These are phyloP conservation scores for Rosa hybrid DNA, from an alignment of 331 rosid genomes.

Conservation along the genomic window DNA sequence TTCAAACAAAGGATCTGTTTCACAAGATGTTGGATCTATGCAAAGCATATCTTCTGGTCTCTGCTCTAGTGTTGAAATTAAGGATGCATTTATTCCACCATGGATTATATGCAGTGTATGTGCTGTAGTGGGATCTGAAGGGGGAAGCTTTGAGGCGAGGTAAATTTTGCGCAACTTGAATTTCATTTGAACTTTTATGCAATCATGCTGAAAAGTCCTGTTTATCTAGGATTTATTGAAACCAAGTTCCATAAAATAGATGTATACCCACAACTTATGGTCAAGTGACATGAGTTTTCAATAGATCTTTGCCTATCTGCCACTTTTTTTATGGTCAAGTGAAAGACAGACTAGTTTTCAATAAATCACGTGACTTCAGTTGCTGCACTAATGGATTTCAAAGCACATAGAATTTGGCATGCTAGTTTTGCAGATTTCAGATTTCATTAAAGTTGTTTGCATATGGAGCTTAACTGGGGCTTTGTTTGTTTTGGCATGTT, in stretches of 20 bases:
- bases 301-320: not conserved
- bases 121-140: slow-evolving; percentile 60
- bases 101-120: slow-evolving; percentile 69
- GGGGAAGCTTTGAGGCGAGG: slow-evolving; percentile 86
- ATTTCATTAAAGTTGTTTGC: not conserved
- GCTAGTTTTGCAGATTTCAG: not conserved
- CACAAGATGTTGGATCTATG: slow-evolving; percentile 45
- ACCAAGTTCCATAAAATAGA: not conserved
- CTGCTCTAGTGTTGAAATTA: slow-evolving; percentile 71
- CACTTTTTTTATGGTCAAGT: not conserved
- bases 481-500: slow-evolving; percentile 25
- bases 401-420: not conserved
- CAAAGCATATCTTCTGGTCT: slow-evolving; percentile 36
- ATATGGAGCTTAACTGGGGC: not conserved
- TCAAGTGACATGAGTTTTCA: not conserved
- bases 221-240: not conserved
- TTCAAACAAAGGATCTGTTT: slow-evolving; percentile 33
- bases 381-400: not conserved
- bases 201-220: not conserved
- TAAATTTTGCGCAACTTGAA: slow-evolving; percentile 11
- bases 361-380: not conserved
- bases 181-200: not conserved
- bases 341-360: not conserved
- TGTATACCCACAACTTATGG: not conserved
- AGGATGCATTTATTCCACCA: slow-evolving; percentile 77